These are phyloP conservation scores for Smittium mucronatum DNA, from an alignment of 371 early-diverging fungal genomes.

Conservation along the genomic window DNA sequence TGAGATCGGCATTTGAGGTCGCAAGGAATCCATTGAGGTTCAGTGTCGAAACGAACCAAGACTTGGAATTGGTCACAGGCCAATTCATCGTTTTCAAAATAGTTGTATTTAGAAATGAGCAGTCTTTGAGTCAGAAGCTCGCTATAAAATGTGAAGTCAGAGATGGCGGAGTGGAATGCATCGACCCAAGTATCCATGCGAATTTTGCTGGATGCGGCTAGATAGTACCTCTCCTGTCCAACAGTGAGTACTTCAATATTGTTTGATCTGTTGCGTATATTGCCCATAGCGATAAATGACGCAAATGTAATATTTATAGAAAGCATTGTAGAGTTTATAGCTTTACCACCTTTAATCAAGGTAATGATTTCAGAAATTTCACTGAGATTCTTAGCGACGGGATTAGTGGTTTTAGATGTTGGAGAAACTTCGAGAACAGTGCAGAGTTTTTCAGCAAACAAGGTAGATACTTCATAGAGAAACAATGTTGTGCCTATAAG, in stretches of 20 bases:
- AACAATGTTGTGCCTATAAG: slow-evolving; percentile 46
- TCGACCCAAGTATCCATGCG: not conserved
- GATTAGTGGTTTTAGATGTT: slow-evolving; percentile 1
- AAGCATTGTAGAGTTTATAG: slow-evolving; percentile 33
- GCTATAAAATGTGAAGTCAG: not conserved
- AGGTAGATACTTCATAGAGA: slow-evolving; percentile 40
- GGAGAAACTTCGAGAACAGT: slow-evolving; percentile 25
- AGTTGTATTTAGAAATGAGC: not conserved
- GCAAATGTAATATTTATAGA: slow-evolving; percentile 50
- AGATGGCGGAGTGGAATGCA: not conserved
- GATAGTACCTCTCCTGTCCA: not conserved
- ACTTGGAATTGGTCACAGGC: not conserved
- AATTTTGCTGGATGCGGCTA: not conserved
- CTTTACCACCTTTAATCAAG: slow-evolving; percentile 30
- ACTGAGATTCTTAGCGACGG: slow-evolving; percentile 20
- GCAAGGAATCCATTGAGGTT: not conserved
- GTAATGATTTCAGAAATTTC: slow-evolving; percentile 31
- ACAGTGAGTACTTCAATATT: not conserved
- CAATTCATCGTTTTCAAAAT: not conserved
- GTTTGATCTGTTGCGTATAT: not conserved
- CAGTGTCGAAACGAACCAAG: not conserved
- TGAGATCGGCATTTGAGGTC: not conserved
- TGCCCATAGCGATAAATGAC: slow-evolving; percentile 9
- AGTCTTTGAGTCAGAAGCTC: not conserved
- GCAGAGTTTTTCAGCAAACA: slow-evolving; percentile 27